Percentiles rank a stretch among this genome's conserved stretches.
phyloP scores from a whole-genome alignment of 768 basidiomycete species.

The Boletus pseudo-olivaceus region DNA sequence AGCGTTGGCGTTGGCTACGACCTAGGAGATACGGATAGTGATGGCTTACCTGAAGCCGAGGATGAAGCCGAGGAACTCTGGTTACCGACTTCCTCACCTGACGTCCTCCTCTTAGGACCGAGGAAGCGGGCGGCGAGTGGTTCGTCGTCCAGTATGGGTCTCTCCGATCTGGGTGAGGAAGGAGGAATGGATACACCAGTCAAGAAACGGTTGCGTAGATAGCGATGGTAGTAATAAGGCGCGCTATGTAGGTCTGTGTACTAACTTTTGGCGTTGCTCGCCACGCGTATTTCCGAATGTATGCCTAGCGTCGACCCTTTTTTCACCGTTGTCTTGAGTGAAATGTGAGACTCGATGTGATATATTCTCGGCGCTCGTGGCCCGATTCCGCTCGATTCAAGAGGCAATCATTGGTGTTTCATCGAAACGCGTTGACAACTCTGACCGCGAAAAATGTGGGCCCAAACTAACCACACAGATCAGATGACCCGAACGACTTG shows the following conservation, averaged over 20 bases:
- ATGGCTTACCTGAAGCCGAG: constrained; percentile 1
- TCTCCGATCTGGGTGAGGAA: constrained; percentile 16
- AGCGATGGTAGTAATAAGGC: neutral
- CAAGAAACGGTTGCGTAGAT: constrained; percentile 25
- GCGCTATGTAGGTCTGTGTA: constrained; percentile 1
- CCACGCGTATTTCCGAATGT: neutral
- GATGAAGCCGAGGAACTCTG: constrained; percentile 40
- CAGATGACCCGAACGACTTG: neutral
- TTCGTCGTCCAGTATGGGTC: constrained; percentile 24
- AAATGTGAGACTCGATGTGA: neutral
- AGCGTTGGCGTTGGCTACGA: neutral
- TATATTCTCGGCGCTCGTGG: neutral
- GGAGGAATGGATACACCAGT: constrained; percentile 18
- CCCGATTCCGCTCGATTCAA: neutral
- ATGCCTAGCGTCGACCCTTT: neutral
- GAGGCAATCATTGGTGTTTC: too few species aligned
- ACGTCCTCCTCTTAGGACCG: constrained; percentile 33
- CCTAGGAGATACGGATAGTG: neutral
- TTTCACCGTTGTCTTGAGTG: neutral
- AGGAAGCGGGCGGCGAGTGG: constrained; percentile 26
- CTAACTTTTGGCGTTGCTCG: neutral
- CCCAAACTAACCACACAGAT: too few species aligned
- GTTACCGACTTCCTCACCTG: constrained; percentile 41
- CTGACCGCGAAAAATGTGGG: neutral
- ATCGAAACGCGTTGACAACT: neutral